Base-by-base conservation (phyloP, 2,329 filamentous ascomycete genomes). In the Tolypocladium pustulatum region DNA sequence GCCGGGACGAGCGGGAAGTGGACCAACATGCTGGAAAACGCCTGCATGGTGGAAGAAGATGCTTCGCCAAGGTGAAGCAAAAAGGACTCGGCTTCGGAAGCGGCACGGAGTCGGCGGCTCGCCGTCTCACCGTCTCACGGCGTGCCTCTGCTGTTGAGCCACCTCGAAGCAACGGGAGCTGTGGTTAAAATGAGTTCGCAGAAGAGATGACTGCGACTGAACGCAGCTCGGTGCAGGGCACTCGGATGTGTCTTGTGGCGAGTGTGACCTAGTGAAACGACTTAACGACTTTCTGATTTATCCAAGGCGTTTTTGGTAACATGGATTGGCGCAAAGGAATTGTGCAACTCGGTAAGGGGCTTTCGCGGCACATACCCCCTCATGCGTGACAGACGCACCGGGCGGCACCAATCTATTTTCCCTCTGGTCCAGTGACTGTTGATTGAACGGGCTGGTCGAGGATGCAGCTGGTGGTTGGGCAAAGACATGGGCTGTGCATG, bases 11-110 rank as follows among this genome's bases (percentile, higher is more conserved):
- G 91, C 73, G 94, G 94, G 37, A 97, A 97, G 74, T 99, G 94
- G 94, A 99, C 94, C 15, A 97, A 97, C 73, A 92, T 96, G 81
- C 80, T 99, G 38, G 94, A 99, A 72, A 95, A 91, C 69, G 91
- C 92, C 6, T 99, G 94, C 75, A 96, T 97, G 90, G 86, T 92
- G 72, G 92, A 88, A 58, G 81, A 96, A 70, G 91, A 96, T 49
- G 66, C 70, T 46, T 66, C 69, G 41, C 68, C 70, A 37, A 66
- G 69, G 57, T 72, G 65, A 69, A n/a, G 55, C 40, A 5, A 36
- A 9, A n/a, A 30, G 30, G 27, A 25, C 10, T 51, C 8, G 7
- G 17, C 49, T 7, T 34, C 15, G 49, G 17, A 12, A 12, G 49
- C 4, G 27, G 17, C 30, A n/a, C n/a, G n/a, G n/a, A n/a, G n/a